Conservation (phyloP, 345 rosid species). For the Mallotus nudiflorus region DNA sequence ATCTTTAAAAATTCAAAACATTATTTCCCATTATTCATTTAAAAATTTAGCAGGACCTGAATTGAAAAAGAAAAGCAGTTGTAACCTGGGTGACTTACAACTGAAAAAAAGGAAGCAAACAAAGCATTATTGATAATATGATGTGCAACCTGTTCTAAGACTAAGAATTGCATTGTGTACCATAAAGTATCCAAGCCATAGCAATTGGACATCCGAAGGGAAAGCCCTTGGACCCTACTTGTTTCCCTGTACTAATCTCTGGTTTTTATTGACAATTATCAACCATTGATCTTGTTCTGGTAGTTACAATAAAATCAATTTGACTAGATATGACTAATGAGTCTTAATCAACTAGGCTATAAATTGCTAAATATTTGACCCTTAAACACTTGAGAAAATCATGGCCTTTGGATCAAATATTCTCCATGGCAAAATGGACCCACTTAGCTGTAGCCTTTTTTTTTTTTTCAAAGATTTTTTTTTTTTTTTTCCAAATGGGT, state of each 20-base stretch:
- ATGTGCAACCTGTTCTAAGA: constrained; percentile 1
- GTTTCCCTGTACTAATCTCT: neutral
- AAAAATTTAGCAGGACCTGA: neutral
- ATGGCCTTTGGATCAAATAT: constrained; percentile 13
- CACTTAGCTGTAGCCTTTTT: neutral
- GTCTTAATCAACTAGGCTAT: neutral
- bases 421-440: constrained; percentile 3
- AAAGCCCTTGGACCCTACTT: neutral
- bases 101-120: neutral
- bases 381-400: neutral
- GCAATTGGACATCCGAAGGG: constrained; percentile 6
- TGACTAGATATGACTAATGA: constrained; percentile 16
- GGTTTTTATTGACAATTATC: neutral
- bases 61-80: neutral
- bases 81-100: neutral
- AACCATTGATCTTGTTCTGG: constrained; percentile 1
- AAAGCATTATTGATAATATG: neutral
- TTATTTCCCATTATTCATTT: no score
- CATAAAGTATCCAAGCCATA: neutral
- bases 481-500: neutral
- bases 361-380: neutral
- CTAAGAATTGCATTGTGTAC: constrained; percentile 4
- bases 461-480: neutral
- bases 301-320: constrained; percentile 8
- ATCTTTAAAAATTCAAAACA: no score